These are phyloP conservation scores for Grigorovia yakushimaensis DNA, from an alignment of 805 yeast genomes.

Conservation along the genomic window DNA sequence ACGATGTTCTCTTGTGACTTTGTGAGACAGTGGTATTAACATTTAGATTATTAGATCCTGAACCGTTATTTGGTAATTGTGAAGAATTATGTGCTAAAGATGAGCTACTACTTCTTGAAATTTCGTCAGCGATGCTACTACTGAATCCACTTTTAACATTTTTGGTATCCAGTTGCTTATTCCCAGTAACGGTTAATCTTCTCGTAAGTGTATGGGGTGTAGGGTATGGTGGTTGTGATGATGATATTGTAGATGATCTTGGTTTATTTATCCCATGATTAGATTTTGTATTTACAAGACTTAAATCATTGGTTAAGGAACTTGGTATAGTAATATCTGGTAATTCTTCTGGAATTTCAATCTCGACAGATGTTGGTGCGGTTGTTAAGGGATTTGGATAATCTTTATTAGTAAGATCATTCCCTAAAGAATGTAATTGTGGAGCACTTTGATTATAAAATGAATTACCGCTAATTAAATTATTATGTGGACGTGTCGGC, in stretches of 20 bases:
- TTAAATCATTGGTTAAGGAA: conserved; percentile 2
- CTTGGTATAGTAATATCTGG: conserved; percentile 20
- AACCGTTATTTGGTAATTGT: background rate
- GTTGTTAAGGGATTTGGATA: conserved; percentile 28
- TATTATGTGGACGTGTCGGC: conserved; percentile 12
- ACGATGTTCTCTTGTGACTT: conserved; percentile 32
- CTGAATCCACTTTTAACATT: background rate
- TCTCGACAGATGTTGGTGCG: conserved; percentile 48
- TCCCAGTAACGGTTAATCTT: conserved; percentile 25
- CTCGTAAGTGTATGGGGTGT: conserved; percentile 20
- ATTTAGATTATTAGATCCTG: background rate
- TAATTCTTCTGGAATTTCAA: conserved; percentile 51
- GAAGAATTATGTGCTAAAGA: background rate
- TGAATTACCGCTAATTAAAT: conserved; percentile 8
- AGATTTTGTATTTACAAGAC: conserved; percentile 2
- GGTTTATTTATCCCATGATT: conserved; percentile 18
- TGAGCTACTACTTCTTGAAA: conserved; percentile 7
- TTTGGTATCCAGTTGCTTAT: conserved; percentile 4
- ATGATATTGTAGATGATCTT: conserved; percentile 27
- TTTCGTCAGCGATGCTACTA: conserved; percentile 9
- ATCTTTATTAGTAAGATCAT: conserved; percentile 9
- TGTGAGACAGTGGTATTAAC: background rate
- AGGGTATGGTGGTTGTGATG: conserved; percentile 11
- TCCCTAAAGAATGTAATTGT: conserved; percentile 9
- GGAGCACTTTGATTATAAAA: conserved; percentile 24